Percentiles rank a stretch among this genome's conserved stretches.
These are phyloP conservation scores for Fraxinus paxiana DNA, from an alignment of 305 asterid genomes.

Conservation along the genomic window DNA sequence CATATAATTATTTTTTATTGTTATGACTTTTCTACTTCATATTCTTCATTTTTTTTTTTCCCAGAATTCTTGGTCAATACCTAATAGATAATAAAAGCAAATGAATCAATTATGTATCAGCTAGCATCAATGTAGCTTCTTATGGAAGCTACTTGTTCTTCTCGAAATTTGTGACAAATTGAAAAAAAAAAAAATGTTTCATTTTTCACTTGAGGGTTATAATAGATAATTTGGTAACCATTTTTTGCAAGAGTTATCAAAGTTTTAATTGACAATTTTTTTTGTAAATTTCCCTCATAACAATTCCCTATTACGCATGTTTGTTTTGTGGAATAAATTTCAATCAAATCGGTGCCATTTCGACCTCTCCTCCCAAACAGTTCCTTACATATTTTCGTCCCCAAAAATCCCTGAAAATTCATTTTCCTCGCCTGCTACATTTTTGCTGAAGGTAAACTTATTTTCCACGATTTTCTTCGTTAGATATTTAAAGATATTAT, in stretches of 20 bases:
- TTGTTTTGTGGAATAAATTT: constrained; percentile 16
- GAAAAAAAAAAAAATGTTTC: no score
- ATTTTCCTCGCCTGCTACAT: constrained; percentile 18
- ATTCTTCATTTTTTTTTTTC: no score
- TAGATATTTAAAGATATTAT: not conserved
- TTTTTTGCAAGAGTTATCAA: no score
- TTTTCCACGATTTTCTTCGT: not conserved
- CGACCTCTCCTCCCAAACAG: constrained; percentile 25
- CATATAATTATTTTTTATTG: no score
- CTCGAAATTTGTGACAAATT: no score
- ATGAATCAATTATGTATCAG: not conserved
- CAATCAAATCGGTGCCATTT: constrained; percentile 18
- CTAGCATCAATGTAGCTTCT: not conserved
- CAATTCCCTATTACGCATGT: not conserved
- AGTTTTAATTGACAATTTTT: not conserved
- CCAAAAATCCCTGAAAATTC: constrained; percentile 16
- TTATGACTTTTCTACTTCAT: not conserved
- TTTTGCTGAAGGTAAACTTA: constrained; percentile 31
- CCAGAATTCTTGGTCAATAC: not conserved
- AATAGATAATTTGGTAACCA: no score
- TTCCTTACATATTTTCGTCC: constrained; percentile 35
- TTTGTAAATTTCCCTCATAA: not conserved
- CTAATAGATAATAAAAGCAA: not conserved
- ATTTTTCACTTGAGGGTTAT: no score
- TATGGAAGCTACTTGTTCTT: not conserved